These are phyloP conservation scores for Globisporangium iwayamae DNA, from an alignment of 352 stramenopile genomes.

Conservation along the genomic window DNA sequence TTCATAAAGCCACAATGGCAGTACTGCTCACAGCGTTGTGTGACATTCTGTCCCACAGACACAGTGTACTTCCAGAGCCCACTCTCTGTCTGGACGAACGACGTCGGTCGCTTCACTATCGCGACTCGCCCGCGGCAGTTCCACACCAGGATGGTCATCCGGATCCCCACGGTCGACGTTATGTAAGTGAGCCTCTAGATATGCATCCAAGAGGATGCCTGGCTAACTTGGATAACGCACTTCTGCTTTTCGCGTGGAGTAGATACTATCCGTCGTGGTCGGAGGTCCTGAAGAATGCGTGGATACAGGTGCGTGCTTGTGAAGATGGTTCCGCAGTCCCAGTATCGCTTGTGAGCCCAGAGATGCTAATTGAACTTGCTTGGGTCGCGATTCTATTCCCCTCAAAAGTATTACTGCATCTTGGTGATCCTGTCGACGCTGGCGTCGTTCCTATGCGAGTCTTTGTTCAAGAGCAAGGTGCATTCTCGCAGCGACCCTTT, in stretches of 20 bases:
- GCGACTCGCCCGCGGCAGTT: conserved; percentile 23
- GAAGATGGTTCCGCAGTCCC: no score
- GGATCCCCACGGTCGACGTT: conserved; percentile 31
- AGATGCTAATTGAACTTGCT: no score
- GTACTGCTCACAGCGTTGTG: background rate
- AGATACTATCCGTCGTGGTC: conserved; percentile 59
- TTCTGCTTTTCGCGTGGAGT: background rate
- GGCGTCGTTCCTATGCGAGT: conserved; percentile 27
- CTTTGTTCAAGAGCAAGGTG: conserved; percentile 44
- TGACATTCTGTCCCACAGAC: conserved; percentile 17
- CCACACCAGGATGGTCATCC: conserved; percentile 36
- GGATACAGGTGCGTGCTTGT: conserved; percentile 48
- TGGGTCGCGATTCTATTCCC: background rate
- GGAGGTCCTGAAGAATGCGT: conserved; percentile 59
- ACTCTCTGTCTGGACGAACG: conserved; percentile 41
- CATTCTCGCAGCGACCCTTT: background rate
- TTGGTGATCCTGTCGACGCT: conserved; percentile 32
- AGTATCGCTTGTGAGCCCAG: no score
- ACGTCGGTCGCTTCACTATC: conserved; percentile 12
- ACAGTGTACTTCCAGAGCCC: conserved; percentile 32
- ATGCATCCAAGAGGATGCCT: background rate
- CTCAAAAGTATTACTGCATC: conserved; percentile 47
- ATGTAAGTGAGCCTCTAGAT: conserved; percentile 17
- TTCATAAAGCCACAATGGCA: background rate
- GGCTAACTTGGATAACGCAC: background rate